These are phyloP conservation scores for Colletotrichum lini DNA, from an alignment of 2,329 filamentous ascomycete species.

Conservation along the genomic window DNA sequence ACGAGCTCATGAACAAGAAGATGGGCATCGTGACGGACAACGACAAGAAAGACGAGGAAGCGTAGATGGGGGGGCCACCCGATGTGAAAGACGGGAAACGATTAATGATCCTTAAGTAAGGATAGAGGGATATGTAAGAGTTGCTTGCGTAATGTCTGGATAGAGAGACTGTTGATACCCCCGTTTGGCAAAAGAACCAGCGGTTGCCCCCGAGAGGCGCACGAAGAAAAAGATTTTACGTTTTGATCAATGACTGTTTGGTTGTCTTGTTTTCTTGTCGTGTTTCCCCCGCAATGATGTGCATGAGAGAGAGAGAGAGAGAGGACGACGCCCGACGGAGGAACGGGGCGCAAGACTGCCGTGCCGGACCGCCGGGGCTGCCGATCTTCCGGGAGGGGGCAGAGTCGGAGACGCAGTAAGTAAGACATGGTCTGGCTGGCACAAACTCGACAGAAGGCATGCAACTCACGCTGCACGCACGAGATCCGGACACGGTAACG, in stretches of 20 bases:
- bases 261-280: neutral
- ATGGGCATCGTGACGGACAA: conserved; percentile 42
- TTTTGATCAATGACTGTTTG: neutral
- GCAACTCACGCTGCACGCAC: too few species aligned
- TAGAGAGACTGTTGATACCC: conserved; percentile 20
- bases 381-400: neutral
- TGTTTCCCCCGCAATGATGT: neutral
- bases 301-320: too few species aligned
- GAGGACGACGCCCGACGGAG: neutral
- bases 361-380: neutral
- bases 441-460: too few species aligned
- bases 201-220: neutral
- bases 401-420: neutral
- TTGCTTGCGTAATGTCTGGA: conserved; percentile 7
- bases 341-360: neutral
- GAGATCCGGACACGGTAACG: neutral
- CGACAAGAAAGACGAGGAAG: conserved; percentile 43
- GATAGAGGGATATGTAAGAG: neutral
- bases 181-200: neutral
- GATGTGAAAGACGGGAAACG: neutral
- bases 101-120: neutral
- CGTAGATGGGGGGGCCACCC: neutral
- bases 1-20: conserved; percentile 45
- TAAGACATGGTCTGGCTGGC: too few species aligned
- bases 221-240: neutral